These are phyloP conservation scores for Guadua angustifolia DNA, from an alignment of 176 grass and related monocot species.

Conservation along the genomic window DNA sequence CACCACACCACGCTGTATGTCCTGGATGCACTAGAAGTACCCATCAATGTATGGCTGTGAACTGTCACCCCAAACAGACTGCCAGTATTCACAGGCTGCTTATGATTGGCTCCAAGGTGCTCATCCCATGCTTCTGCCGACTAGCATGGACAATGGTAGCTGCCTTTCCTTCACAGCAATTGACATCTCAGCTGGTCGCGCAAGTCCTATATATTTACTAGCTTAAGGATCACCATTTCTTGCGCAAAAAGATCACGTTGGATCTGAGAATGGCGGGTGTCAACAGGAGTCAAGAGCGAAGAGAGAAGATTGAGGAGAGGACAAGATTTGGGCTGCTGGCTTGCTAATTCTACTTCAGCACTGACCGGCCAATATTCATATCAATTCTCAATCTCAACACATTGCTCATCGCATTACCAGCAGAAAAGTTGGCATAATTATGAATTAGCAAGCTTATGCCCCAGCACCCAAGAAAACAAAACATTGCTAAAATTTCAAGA, in stretches of 20 bases:
- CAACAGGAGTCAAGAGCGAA: background rate
- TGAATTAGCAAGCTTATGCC: background rate
- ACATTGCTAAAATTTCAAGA: background rate
- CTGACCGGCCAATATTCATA: background rate
- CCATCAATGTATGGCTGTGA: no score
- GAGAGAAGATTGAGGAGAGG: background rate
- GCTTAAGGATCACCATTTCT: background rate
- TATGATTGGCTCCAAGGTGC: no score
- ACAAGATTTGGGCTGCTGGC: background rate
- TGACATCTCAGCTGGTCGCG: background rate
- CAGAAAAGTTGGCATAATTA: background rate
- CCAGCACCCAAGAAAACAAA: background rate
- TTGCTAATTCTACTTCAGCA: background rate
- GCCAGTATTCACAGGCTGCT: no score
- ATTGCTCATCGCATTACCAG: background rate
- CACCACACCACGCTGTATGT: no score
- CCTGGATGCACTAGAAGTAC: no score
- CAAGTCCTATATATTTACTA: background rate
- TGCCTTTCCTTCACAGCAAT: background rate
- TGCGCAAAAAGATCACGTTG: background rate
- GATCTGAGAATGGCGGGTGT: background rate
- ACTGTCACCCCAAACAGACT: no score
- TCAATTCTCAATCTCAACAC: constrained; percentile 2
- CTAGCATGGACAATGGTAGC: background rate
- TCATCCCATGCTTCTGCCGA: background rate